These are phyloP conservation scores for Flammula alnicola DNA, from an alignment of 1,284 basidiomycete species.

Conservation along the genomic window DNA sequence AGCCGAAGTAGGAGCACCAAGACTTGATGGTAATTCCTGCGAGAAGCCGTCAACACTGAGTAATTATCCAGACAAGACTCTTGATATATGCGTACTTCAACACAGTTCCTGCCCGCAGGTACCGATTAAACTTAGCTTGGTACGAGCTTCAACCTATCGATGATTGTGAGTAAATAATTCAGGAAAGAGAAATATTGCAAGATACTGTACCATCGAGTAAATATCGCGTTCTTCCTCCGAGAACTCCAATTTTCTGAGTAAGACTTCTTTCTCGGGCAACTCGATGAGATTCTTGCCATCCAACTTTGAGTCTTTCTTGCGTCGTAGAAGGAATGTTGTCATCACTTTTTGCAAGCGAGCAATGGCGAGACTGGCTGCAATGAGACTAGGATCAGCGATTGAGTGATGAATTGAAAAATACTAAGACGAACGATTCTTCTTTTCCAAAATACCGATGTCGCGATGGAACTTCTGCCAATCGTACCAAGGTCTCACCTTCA, in stretches of 20 bases:
- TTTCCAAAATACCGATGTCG: conserved; percentile 47
- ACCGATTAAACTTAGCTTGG: conserved; percentile 63
- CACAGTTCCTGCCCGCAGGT: conserved; percentile 58
- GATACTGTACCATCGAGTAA: conserved; percentile 49
- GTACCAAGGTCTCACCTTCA: conserved; percentile 55
- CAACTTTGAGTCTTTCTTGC: conserved; percentile 57
- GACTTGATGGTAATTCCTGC: conserved; percentile 58
- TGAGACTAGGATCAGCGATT: conserved; percentile 1
- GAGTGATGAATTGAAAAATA: not conserved
- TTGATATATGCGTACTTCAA: conserved; percentile 43
- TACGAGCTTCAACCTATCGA: conserved; percentile 52
- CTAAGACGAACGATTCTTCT: conserved; percentile 45
- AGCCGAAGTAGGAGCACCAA: conserved; percentile 59
- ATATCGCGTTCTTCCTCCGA: conserved; percentile 59
- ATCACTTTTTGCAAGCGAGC: conserved; percentile 57
- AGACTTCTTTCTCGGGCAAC: conserved; percentile 56
- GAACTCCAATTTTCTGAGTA: conserved; percentile 54
- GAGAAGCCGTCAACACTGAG: not conserved
- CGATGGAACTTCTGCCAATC: conserved; percentile 53
- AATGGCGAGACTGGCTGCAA: conserved; percentile 50
- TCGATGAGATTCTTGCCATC: conserved; percentile 66
- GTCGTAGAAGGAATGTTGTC: conserved; percentile 51
- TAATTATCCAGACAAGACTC: not conserved
- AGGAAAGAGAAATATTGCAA: not conserved
- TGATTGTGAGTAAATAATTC: not conserved